Percentiles rank a stretch among this genome's conserved stretches.
These are phyloP conservation scores for Peniophora sp. DNA, from an alignment of 1,284 basidiomycete species.

Conservation along the genomic window DNA sequence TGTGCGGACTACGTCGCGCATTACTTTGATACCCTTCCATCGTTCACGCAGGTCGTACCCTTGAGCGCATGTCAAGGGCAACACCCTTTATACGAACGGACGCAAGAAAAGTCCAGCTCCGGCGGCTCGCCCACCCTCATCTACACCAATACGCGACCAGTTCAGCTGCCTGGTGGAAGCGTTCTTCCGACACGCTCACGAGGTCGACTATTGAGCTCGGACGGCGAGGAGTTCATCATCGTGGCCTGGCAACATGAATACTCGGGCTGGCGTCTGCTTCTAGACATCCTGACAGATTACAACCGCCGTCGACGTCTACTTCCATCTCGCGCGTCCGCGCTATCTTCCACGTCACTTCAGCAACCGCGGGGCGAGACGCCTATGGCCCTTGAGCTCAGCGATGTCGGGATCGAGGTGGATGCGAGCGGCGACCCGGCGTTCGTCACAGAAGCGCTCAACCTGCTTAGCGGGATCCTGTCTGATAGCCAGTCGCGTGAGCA, in stretches of 20 bases:
- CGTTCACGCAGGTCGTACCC: slow-evolving; percentile 71
- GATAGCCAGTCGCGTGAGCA: slow-evolving; percentile 57
- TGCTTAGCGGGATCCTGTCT: slow-evolving; percentile 69
- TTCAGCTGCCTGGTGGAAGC: slow-evolving; percentile 72
- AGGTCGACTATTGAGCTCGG: slow-evolving; percentile 67
- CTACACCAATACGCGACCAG: slow-evolving; percentile 58
- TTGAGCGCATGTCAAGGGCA: slow-evolving; percentile 48
- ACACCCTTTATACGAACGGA: slow-evolving; percentile 62
- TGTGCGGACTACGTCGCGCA: slow-evolving; percentile 66
- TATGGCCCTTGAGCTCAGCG: slow-evolving; percentile 46
- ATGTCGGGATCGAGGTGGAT: slow-evolving; percentile 63
- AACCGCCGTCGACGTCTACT: slow-evolving; percentile 44
- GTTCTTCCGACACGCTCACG: slow-evolving; percentile 56
- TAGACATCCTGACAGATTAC: slow-evolving; percentile 73
- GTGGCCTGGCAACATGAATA: slow-evolving; percentile 77
- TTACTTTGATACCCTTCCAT: slow-evolving; percentile 66
- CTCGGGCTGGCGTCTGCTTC: slow-evolving; percentile 76
- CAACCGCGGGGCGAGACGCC: slow-evolving; percentile 22
- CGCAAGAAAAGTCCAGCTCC: slow-evolving; percentile 51
- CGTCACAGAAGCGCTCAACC: slow-evolving; percentile 69
- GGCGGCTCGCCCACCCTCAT: slow-evolving; percentile 44
- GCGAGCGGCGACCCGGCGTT: slow-evolving; percentile 46
- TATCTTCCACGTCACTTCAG: slow-evolving; percentile 8
- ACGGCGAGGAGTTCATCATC: slow-evolving; percentile 63
- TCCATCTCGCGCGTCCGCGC: slow-evolving; percentile 25